These are phyloP conservation scores for Saccharomyces paradoxus DNA, from an alignment of 805 yeast species.

Conservation along the genomic window DNA sequence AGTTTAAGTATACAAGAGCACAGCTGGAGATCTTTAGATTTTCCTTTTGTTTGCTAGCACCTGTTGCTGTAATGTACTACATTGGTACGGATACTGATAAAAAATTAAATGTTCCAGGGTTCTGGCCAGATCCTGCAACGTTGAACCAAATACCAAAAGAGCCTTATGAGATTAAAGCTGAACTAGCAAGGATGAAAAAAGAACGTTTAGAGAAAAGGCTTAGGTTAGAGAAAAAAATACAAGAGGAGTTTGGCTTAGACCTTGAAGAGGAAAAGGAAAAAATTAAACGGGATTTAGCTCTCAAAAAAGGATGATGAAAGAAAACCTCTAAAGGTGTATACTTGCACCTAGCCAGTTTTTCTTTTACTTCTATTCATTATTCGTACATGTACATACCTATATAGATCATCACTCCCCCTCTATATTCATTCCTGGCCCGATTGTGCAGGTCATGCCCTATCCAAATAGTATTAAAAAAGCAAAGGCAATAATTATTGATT, in stretches of 20 bases:
- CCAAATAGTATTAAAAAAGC: not conserved
- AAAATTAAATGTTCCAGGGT: conserved; percentile 85
- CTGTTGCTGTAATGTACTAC: conserved; percentile 86
- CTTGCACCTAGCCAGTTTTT: not conserved
- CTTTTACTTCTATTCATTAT: not conserved
- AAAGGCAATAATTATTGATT: conserved; percentile 11
- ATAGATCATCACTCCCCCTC: not conserved
- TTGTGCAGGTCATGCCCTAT: not conserved
- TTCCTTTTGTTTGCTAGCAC: conserved; percentile 76
- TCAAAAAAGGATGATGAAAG: conserved; percentile 1
- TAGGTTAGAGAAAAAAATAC: conserved; percentile 63
- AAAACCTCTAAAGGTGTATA: not conserved
- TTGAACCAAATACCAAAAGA: conserved; percentile 88
- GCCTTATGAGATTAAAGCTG: conserved; percentile 84
- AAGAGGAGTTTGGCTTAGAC: conserved; percentile 54
- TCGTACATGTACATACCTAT: conserved; percentile 2
- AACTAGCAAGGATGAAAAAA: conserved; percentile 75
- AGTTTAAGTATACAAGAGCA: conserved; percentile 37
- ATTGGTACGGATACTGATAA: conserved; percentile 86
- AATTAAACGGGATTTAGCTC: conserved; percentile 20
- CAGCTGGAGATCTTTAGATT: conserved; percentile 54
- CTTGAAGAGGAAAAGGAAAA: conserved; percentile 39
- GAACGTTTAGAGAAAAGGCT: conserved; percentile 67
- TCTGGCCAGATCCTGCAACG: conserved; percentile 95
- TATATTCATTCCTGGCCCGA: not conserved